Evolutionary conservation across 2,329 filamentous ascomycete genomes (phyloP).

Genomic region (Calonectria naviculata): DNA sequence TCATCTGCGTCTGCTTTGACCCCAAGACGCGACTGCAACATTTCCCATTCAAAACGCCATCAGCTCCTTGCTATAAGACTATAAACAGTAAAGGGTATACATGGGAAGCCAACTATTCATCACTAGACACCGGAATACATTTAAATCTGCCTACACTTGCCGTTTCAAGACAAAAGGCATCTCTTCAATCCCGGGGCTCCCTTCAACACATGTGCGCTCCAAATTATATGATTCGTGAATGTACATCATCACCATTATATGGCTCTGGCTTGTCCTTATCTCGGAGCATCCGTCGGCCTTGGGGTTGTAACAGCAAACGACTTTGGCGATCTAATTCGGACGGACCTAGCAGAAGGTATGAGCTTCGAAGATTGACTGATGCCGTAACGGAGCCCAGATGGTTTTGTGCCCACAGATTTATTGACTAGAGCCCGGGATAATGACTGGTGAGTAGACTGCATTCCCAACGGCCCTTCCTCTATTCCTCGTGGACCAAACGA

Average conservation of each 20-base stretch:
- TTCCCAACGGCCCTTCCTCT: slow-evolving; percentile 18
- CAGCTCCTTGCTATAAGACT: slow-evolving; percentile 28
- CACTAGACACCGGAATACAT: slow-evolving; percentile 22
- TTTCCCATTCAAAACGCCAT: slow-evolving; percentile 32
- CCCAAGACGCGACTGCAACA: not conserved
- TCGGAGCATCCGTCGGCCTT: slow-evolving; percentile 12
- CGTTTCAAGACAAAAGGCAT: not conserved
- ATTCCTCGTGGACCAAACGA: slow-evolving; percentile 18
- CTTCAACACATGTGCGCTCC: not conserved
- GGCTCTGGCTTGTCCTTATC: slow-evolving; percentile 2
- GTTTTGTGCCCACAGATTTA: slow-evolving; percentile 33
- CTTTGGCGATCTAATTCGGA: slow-evolving; percentile 38
- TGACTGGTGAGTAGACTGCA: slow-evolving; percentile 22
- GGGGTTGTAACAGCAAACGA: slow-evolving; percentile 27
- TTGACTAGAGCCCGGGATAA: slow-evolving; percentile 15
- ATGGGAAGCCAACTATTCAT: slow-evolving; percentile 33
- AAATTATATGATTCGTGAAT: slow-evolving; percentile 17
- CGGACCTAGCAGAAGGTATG: slow-evolving; percentile 33
- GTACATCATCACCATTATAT: slow-evolving; percentile 17
- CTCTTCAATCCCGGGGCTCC: not conserved
- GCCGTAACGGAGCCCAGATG: slow-evolving; percentile 26
- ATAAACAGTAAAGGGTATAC: slow-evolving; percentile 38
- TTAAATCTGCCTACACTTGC: slow-evolving; percentile 16
- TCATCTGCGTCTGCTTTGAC: not conserved
- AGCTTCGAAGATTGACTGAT: slow-evolving; percentile 18